Percentiles rank a stretch among this genome's conserved stretches.
These are phyloP conservation scores for Aspergillus steynii DNA, from an alignment of 495 filamentous ascomycete genomes.

Conservation along the genomic window DNA sequence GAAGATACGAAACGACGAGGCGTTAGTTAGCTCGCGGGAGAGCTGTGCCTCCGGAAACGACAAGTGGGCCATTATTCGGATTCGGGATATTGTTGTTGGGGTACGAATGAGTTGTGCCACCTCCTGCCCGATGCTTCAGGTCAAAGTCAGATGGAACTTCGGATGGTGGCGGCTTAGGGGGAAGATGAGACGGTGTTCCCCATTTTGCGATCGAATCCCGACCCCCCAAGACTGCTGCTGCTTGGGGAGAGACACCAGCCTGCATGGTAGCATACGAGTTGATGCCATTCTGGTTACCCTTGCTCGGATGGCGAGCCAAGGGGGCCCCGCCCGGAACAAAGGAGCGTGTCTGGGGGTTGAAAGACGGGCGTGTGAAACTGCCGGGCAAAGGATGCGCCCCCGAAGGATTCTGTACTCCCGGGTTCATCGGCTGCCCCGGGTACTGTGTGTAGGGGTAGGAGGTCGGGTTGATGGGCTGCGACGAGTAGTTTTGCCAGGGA, in stretches of 20 bases:
- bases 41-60: conserved; percentile 41
- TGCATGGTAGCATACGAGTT: conserved; percentile 32
- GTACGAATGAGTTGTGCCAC: conserved; percentile 26
- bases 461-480: conserved; percentile 44
- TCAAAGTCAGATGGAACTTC: conserved; percentile 50
- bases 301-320: conserved; percentile 31
- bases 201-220: conserved; percentile 54
- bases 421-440: conserved; percentile 65
- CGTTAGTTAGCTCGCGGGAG: conserved; percentile 28
- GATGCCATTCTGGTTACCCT: conserved; percentile 32
- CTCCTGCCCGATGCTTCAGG: conserved; percentile 31
- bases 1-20: not conserved
- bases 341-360: conserved; percentile 90
- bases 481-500: conserved; percentile 41
- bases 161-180: conserved; percentile 56
- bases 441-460: conserved; percentile 78
- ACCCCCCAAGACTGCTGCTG: conserved; percentile 26
- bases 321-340: conserved; percentile 67
- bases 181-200: conserved; percentile 55
- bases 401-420: conserved; percentile 55
- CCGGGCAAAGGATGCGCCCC: conserved; percentile 75
- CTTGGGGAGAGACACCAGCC: conserved; percentile 27
- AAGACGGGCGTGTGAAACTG: conserved; percentile 77
- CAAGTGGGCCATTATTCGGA: conserved; percentile 40
- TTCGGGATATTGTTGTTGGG: conserved; percentile 22